Evolutionary conservation across 2,329 filamentous ascomycete genomes (phyloP).

Genomic region (Epichloe festucae): DNA sequence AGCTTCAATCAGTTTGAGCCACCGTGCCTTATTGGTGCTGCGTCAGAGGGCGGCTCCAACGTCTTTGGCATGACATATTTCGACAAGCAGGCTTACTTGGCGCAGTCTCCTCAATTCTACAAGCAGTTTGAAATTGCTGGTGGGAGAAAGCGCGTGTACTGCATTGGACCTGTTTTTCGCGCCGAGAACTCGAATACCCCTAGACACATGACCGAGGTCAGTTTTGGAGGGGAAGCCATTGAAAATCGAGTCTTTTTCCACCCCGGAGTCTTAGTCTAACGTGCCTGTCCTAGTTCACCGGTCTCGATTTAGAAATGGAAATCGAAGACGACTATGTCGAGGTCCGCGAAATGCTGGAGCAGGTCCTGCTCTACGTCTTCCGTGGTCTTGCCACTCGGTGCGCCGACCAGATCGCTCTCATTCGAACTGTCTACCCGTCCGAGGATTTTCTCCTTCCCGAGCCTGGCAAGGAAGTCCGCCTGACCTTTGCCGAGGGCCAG

Average conservation of each 20-base stretch:
- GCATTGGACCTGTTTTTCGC: conserved; percentile 70
- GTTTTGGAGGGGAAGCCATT: not conserved
- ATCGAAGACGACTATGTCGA: conserved; percentile 69
- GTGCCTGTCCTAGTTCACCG: conserved; percentile 43
- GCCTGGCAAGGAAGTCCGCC: conserved; percentile 58
- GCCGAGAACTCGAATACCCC: conserved; percentile 81
- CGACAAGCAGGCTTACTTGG: conserved; percentile 65
- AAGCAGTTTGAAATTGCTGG: conserved; percentile 79
- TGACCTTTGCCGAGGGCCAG: conserved; percentile 69
- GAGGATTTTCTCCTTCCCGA: conserved; percentile 66
- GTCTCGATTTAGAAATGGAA: conserved; percentile 83
- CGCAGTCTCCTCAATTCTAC: conserved; percentile 74
- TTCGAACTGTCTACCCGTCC: conserved; percentile 63
- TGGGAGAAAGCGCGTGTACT: conserved; percentile 63
- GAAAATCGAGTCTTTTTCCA: not conserved
- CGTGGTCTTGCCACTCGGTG: conserved; percentile 42
- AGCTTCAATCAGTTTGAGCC: conserved; percentile 79
- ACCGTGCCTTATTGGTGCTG: conserved; percentile 76
- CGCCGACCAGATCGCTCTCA: conserved; percentile 56
- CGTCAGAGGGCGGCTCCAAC: conserved; percentile 84
- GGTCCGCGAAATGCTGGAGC: conserved; percentile 58
- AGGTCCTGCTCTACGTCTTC: conserved; percentile 68
- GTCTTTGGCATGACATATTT: conserved; percentile 91
- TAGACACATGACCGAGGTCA: conserved; percentile 66
- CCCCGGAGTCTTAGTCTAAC: not conserved